Evolutionary conservation across 805 yeast genomes (phyloP).

Genomic region (Wickerhamiella bombiphila): DNA sequence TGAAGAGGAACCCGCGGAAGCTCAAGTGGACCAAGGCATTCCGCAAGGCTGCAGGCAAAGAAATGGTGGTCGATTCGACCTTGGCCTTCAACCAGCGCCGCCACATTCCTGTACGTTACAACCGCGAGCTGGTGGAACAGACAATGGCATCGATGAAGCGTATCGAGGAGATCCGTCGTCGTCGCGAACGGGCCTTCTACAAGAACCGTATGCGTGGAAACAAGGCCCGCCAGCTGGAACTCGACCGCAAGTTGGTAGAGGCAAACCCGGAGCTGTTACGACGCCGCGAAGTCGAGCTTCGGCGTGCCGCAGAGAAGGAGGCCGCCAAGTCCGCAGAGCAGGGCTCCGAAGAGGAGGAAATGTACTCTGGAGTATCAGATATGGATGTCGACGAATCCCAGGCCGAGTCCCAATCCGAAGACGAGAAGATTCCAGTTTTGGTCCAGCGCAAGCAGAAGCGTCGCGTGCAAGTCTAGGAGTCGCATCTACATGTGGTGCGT

Average conservation of each 20-base stretch:
- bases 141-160: conserved; percentile 92
- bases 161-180: conserved; percentile 88
- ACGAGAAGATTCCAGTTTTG: conserved; percentile 35
- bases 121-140: conserved; percentile 87
- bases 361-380: conserved; percentile 22
- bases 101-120: conserved; percentile 94
- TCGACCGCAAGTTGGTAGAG: conserved; percentile 81
- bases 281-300: conserved; percentile 86
- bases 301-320: conserved; percentile 45
- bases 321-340: conserved; percentile 39
- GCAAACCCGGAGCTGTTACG: conserved; percentile 76
- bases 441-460: conserved; percentile 49
- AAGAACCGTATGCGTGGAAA: conserved; percentile 99
- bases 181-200: conserved; percentile 96
- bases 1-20: conserved; percentile 96
- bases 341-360: conserved; percentile 31
- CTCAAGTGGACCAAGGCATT: conserved; percentile 98
- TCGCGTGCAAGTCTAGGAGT: conserved; percentile 25
- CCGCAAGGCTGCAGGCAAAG: conserved; percentile 98
- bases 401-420: conserved; percentile 24
- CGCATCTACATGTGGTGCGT: no score
- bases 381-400: conserved; percentile 23
- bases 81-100: conserved; percentile 94
- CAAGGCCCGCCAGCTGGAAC: conserved; percentile 67
- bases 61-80: conserved; percentile 92